These are phyloP conservation scores for Irineochytrium annulatum DNA, from an alignment of 192 early-diverging fungal species.

Conservation along the genomic window DNA sequence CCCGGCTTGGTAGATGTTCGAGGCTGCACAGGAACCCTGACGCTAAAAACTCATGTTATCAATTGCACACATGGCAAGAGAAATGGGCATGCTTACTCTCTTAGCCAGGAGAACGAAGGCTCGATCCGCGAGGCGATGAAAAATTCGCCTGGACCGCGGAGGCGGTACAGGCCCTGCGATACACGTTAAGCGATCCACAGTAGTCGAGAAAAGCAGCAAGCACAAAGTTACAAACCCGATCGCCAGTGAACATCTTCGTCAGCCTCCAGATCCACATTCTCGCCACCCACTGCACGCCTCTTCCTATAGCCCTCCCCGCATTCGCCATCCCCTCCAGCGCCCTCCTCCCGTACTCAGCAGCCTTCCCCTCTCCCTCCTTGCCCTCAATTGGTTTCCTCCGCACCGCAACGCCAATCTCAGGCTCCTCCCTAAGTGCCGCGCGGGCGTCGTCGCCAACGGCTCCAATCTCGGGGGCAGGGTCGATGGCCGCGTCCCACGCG, in stretches of 20 bases:
- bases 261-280: slow-evolving; percentile 7
- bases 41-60: too few relatives aligned
- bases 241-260: not conserved
- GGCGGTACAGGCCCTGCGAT: slow-evolving; percentile 14
- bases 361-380: not conserved
- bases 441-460: too few relatives aligned
- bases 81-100: not conserved
- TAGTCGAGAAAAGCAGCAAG: not conserved
- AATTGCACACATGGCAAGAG: too few relatives aligned
- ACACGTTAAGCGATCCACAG: not conserved
- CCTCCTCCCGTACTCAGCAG: not conserved
- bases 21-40: too few relatives aligned
- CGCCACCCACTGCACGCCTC: not conserved
- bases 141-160: slow-evolving; percentile 62
- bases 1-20: too few relatives aligned
- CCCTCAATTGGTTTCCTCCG: too few relatives aligned
- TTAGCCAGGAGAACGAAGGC: slow-evolving; percentile 26
- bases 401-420: too few relatives aligned
- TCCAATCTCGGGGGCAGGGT: not conserved
- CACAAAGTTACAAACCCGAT: not conserved
- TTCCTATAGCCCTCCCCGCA: not conserved
- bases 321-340: not conserved
- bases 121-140: slow-evolving; percentile 55
- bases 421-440: too few relatives aligned
- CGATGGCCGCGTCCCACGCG: slow-evolving; percentile 22